Conservation (phyloP, 2,329 filamentous ascomycete genomes). For the Ceratocystis lukuohia region DNA sequence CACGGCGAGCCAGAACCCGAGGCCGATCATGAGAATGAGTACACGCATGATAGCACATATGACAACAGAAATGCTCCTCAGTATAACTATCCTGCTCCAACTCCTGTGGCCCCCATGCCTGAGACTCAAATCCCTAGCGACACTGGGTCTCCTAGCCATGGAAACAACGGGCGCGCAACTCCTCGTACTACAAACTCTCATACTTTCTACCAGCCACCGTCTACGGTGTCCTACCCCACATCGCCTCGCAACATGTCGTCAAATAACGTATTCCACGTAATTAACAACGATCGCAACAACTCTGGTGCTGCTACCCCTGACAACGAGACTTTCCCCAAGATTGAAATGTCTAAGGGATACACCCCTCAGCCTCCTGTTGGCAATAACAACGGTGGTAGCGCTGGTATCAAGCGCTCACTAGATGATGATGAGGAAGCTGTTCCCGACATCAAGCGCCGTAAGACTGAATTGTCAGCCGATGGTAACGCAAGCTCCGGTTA, state of each 20-base stretch:
- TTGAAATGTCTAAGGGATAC: constrained; percentile 50
- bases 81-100: constrained; percentile 64
- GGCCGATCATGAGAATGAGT: constrained; percentile 69
- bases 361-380: constrained; percentile 46
- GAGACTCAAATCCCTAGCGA: constrained; percentile 74
- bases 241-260: constrained; percentile 61
- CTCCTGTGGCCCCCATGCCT: constrained; percentile 50
- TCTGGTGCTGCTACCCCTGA: constrained; percentile 50
- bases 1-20: constrained; percentile 49
- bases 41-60: constrained; percentile 71
- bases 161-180: constrained; percentile 64
- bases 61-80: constrained; percentile 51
- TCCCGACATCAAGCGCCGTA: constrained; percentile 63
- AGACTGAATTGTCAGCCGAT: constrained; percentile 50
- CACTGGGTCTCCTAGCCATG: constrained; percentile 56
- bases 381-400: constrained; percentile 46
- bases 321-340: constrained; percentile 57
- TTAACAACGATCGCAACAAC: constrained; percentile 61
- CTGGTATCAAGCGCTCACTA: constrained; percentile 34
- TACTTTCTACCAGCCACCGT: constrained; percentile 54
- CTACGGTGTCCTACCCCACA: constrained; percentile 57
- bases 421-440: constrained; percentile 47
- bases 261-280: constrained; percentile 78
- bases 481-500: constrained; percentile 37
- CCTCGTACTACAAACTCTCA: constrained; percentile 63